Conservation (phyloP, 2,329 filamentous ascomycete genomes). For the Fusarium sp. region DNA sequence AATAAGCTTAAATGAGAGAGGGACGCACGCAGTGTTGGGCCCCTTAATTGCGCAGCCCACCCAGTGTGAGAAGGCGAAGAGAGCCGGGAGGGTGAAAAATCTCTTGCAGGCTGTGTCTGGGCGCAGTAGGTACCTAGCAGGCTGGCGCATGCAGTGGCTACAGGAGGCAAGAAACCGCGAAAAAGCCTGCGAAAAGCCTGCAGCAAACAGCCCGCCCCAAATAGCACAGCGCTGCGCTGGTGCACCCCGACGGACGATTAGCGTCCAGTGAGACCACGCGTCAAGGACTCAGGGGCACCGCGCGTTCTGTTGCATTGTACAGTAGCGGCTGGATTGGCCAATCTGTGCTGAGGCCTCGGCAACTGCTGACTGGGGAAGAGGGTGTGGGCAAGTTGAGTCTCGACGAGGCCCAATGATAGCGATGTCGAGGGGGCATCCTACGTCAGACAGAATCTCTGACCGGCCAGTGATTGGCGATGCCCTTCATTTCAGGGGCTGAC, state of each 20-base stretch:
- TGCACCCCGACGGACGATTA: neutral
- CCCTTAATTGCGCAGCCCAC: neutral
- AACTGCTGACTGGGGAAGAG: neutral
- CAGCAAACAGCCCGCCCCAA: neutral
- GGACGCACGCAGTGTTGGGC: neutral
- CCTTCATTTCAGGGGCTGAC: neutral
- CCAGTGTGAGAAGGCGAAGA: neutral
- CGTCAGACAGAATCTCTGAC: neutral
- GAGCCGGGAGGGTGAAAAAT: neutral
- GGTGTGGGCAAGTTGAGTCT: neutral
- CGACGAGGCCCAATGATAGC: neutral
- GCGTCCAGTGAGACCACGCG: neutral
- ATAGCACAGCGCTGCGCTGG: neutral
- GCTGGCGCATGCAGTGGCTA: neutral
- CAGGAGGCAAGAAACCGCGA: neutral
- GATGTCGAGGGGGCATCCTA: neutral
- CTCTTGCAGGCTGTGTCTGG: neutral
- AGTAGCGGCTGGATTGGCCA: neutral
- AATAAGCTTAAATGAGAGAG: slow-evolving; percentile 1
- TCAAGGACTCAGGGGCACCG: neutral
- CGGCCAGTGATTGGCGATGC: neutral
- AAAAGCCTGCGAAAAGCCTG: neutral
- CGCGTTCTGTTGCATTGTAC: neutral
- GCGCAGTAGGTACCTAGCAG: neutral
- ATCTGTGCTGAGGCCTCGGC: neutral